Conservation (phyloP, 371 early-diverging fungal genomes). For the Rhizopus delemar region DNA sequence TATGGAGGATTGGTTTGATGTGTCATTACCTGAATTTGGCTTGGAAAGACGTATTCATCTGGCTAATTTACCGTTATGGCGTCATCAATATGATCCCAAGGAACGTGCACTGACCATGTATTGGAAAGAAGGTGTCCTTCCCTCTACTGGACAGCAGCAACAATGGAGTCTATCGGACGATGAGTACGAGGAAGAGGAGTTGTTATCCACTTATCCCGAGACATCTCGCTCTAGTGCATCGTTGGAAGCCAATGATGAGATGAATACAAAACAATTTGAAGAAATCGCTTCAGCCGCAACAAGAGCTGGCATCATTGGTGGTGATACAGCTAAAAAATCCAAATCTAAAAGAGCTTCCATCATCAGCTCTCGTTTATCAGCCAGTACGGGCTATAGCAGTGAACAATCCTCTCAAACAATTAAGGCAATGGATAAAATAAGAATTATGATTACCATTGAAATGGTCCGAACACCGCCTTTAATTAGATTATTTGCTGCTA, state of each 20-base stretch:
- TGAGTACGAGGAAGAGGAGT: constrained; percentile 44
- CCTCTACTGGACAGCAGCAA: constrained; percentile 41
- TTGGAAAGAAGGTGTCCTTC: constrained; percentile 55
- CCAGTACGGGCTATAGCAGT: constrained; percentile 37
- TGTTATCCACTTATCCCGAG: constrained; percentile 31
- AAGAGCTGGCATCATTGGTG: constrained; percentile 13
- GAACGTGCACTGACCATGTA: constrained; percentile 49
- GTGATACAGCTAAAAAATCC: constrained; percentile 12
- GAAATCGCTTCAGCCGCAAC: constrained; percentile 17
- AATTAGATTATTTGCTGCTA: constrained; percentile 65
- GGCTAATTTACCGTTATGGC: constrained; percentile 44
- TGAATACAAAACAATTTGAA: constrained; percentile 16
- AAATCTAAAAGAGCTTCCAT: constrained; percentile 35
- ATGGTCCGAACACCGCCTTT: constrained; percentile 68
- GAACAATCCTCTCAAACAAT: constrained; percentile 60
- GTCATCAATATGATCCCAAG: constrained; percentile 39
- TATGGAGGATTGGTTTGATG: constrained; percentile 55
- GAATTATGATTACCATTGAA: constrained; percentile 64
- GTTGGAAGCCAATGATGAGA: constrained; percentile 42
- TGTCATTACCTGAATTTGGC: constrained; percentile 60
- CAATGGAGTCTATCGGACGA: constrained; percentile 39
- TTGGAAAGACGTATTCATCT: constrained; percentile 60
- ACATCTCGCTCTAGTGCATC: constrained; percentile 7
- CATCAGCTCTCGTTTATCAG: constrained; percentile 35
- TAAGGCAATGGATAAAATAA: constrained; percentile 59